These are phyloP conservation scores for Cicer pinnatifidum DNA, from an alignment of 306 rosid species.

Conservation along the genomic window DNA sequence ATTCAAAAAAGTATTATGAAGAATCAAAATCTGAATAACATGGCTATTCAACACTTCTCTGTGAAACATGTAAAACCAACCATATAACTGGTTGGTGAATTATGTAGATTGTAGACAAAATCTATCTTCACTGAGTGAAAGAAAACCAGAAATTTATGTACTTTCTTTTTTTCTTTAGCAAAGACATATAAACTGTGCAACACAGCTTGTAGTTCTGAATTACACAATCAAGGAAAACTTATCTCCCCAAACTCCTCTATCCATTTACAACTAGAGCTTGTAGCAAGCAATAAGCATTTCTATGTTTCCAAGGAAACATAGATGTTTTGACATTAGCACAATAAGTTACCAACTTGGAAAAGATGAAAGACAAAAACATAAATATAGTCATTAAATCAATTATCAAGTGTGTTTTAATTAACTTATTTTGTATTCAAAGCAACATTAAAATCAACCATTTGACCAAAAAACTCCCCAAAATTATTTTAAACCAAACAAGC, in stretches of 20 bases:
- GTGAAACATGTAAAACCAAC: slow-evolving; percentile 1
- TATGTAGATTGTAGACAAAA: not conserved
- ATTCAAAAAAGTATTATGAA: not conserved
- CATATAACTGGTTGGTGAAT: not conserved
- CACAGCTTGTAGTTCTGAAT: not conserved
- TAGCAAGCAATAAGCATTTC: slow-evolving; percentile 29
- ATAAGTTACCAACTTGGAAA: not conserved
- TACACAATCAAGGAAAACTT: not conserved
- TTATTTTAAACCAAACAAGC: not conserved
- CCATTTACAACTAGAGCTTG: not conserved
- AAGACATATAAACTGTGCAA: not conserved
- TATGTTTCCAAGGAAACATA: slow-evolving; percentile 1
- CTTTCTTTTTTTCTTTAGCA: no score
- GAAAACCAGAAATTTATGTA: not conserved
- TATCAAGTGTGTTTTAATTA: slow-evolving; percentile 7
- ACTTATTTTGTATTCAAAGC: not conserved
- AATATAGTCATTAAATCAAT: slow-evolving; percentile 15
- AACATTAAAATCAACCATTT: not conserved
- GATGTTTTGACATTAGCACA: not conserved
- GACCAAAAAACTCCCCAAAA: not conserved
- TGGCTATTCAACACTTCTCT: not conserved
- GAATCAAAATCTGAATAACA: slow-evolving; percentile 11
- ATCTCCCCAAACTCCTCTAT: slow-evolving; percentile 9
- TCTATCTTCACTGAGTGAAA: slow-evolving; percentile 1
- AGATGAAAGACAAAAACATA: not conserved